These are phyloP conservation scores for Hypoxylon sp. DNA, from an alignment of 2,329 filamentous ascomycete genomes.

Conservation along the genomic window DNA sequence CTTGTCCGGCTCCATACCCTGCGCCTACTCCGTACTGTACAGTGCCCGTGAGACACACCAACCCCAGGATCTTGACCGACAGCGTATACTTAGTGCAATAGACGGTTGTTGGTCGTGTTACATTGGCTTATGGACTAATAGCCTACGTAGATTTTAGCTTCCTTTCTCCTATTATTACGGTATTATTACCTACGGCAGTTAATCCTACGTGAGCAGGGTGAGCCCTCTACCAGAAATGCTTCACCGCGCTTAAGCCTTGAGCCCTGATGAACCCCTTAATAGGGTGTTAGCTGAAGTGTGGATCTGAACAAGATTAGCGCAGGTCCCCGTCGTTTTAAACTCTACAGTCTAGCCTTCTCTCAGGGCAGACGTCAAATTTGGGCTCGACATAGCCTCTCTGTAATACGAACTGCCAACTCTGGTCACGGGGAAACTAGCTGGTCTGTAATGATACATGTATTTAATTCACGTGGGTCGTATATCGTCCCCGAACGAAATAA, in stretches of 20 bases:
- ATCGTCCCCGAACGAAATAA: neutral
- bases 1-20: slow-evolving; percentile 26
- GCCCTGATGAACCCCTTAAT: slow-evolving; percentile 42
- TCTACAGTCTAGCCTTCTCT: slow-evolving; percentile 32
- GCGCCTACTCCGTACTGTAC: slow-evolving; percentile 8
- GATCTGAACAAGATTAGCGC: slow-evolving; percentile 40
- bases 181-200: slow-evolving; percentile 25
- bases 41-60: slow-evolving; percentile 3
- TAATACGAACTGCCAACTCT: slow-evolving; percentile 11
- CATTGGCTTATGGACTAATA: slow-evolving; percentile 11
- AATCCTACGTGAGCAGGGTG: slow-evolving; percentile 18
- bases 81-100: slow-evolving; percentile 8
- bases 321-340: slow-evolving; percentile 20
- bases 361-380: slow-evolving; percentile 26
- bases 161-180: slow-evolving; percentile 22
- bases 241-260: slow-evolving; percentile 28
- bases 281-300: slow-evolving; percentile 38
- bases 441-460: slow-evolving; percentile 9
- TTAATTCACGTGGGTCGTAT: slow-evolving; percentile 2
- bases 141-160: slow-evolving; percentile 17
- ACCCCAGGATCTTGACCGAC: slow-evolving; percentile 27
- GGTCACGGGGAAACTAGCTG: slow-evolving; percentile 15
- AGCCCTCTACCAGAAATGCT: slow-evolving; percentile 13
- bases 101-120: slow-evolving; percentile 15
- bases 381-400: slow-evolving; percentile 1